Evolutionary conservation across 305 asterid genomes (phyloP).

Genomic region (Rubia tinctorum): DNA sequence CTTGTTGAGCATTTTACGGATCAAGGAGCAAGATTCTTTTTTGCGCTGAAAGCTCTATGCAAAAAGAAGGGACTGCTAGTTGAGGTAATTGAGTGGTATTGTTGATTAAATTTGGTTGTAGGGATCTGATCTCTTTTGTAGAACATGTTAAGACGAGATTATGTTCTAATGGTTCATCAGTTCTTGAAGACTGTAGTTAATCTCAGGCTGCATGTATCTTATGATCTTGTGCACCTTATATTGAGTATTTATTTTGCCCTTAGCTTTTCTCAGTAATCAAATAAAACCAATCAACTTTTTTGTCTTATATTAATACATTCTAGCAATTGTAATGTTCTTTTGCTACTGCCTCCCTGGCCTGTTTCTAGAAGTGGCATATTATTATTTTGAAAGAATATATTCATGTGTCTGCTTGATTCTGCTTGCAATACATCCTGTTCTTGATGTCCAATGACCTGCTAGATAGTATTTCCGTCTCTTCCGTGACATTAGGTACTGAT

Average conservation of each 20-base stretch:
- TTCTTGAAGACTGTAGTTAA: not conserved
- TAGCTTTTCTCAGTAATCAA: not conserved
- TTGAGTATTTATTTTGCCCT: not conserved
- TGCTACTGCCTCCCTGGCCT: not conserved
- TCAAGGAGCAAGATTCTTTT: conserved; percentile 40
- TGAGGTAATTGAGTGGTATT: conserved; percentile 47
- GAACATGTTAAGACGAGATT: not conserved
- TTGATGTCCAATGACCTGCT: not conserved
- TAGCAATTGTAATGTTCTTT: not conserved
- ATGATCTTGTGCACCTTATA: not conserved
- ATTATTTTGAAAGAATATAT: too few relatives aligned
- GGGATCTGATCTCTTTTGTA: not conserved
- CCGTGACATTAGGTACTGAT: not conserved
- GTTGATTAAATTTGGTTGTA: not conserved
- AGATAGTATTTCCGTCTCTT: not conserved
- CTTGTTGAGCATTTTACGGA: conserved; percentile 46
- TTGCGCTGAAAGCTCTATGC: conserved; percentile 75
- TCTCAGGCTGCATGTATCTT: not conserved
- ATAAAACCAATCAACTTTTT: too few relatives aligned
- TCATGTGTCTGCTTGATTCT: too few relatives aligned
- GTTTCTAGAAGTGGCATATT: too few relatives aligned
- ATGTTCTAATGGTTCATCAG: conserved; percentile 2
- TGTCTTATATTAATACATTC: too few relatives aligned
- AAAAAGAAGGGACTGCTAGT: conserved; percentile 69
- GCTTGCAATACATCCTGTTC: not conserved